Evolutionary conservation across 1,284 basidiomycete species (phyloP).

Genomic region (Vanrija humicola): DNA sequence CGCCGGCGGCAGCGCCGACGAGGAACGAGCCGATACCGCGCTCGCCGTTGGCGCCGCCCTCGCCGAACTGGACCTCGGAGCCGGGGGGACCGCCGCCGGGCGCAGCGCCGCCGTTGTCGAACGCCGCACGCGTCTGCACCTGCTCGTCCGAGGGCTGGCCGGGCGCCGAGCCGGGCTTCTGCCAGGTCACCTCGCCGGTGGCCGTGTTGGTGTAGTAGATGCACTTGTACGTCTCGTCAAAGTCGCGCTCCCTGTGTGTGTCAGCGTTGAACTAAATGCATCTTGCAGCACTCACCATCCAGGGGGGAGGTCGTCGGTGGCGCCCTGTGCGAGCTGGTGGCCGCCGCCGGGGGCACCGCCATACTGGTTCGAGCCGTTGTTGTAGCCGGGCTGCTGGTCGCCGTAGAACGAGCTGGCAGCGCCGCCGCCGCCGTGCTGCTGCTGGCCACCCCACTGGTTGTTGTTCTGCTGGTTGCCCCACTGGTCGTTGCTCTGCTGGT

Average conservation of each 20-base stretch:
- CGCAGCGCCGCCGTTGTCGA: background rate
- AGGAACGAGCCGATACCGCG: conserved; percentile 10
- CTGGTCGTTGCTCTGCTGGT: background rate
- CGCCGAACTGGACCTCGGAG: background rate
- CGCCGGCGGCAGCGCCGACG: conserved; percentile 10
- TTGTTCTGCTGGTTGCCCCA: background rate
- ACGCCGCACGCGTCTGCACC: conserved; percentile 6
- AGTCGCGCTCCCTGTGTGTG: conserved; percentile 31
- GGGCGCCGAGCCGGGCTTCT: background rate
- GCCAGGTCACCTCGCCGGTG: background rate
- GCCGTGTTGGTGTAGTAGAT: conserved; percentile 38
- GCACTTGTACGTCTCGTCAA: conserved; percentile 29
- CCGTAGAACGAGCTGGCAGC: background rate
- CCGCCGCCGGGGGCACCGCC: background rate
- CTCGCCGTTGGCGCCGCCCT: conserved; percentile 9
- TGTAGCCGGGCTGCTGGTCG: background rate
- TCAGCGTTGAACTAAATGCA: background rate
- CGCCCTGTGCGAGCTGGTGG: background rate
- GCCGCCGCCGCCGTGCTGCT: background rate
- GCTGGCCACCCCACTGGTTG: background rate
- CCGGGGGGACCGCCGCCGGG: background rate
- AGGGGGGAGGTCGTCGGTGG: conserved; percentile 9
- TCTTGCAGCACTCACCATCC: conserved; percentile 5
- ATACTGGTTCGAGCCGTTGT: background rate
- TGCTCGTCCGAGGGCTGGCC: conserved; percentile 1